phyloP scores from a whole-genome alignment of 2,329 filamentous ascomycete species.

The Sarocladiaceae sp. region DNA sequence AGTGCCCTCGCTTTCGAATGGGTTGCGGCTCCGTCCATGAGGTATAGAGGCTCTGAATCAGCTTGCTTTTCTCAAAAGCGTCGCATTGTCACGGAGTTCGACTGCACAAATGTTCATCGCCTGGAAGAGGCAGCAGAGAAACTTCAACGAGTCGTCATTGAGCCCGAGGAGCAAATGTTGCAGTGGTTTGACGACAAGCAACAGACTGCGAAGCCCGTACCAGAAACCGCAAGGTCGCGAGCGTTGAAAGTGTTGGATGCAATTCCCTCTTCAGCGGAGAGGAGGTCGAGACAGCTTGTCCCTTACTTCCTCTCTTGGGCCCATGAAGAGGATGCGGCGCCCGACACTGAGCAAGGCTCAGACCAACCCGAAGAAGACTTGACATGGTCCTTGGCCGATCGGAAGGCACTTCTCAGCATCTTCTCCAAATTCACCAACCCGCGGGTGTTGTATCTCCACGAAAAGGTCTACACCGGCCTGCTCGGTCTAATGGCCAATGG shows the following conservation, averaged over 20 bases:
- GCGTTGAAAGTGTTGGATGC: conserved; percentile 72
- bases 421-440: conserved; percentile 86
- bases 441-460: conserved; percentile 69
- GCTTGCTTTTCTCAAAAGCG: conserved; percentile 28
- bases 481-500: conserved; percentile 76
- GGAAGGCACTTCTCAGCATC: conserved; percentile 73
- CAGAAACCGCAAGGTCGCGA: conserved; percentile 61
- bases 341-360: conserved; percentile 25
- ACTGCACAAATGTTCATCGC: conserved; percentile 68
- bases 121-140: conserved; percentile 47
- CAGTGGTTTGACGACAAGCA: conserved; percentile 61
- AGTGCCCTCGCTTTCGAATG: conserved; percentile 70
- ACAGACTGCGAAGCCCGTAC: conserved; percentile 40
- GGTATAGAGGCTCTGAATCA: conserved; percentile 40
- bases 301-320: conserved; percentile 82
- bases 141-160: conserved; percentile 45
- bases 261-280: conserved; percentile 74
- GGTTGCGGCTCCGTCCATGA: conserved; percentile 55
- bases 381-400: conserved; percentile 70
- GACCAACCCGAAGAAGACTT: conserved; percentile 32
- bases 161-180: conserved; percentile 53
- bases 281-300: conserved; percentile 74
- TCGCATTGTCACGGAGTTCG: conserved; percentile 62
- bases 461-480: conserved; percentile 70
- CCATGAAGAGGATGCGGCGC: conserved; percentile 40